Evolutionary conservation across 208 protist species (phyloP).

Genomic region (Wallacemonas rigidus): DNA sequence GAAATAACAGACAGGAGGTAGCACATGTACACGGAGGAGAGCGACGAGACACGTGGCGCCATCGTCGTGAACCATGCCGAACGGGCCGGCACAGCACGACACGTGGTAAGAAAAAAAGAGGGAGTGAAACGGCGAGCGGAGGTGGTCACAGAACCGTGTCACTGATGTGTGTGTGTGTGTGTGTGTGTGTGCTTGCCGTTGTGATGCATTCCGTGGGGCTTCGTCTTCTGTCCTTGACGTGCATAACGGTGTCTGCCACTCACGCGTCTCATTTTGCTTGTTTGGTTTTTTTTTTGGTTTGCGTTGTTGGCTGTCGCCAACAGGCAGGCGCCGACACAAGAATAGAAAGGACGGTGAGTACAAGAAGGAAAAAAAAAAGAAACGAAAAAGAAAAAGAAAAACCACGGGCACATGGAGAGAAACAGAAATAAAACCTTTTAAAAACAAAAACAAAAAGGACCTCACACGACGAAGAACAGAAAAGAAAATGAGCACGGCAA

Average conservation of each 20-base stretch:
- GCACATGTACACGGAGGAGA: no score
- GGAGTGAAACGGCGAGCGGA: no score
- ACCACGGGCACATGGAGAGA: neutral
- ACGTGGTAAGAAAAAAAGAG: no score
- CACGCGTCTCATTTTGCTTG: neutral
- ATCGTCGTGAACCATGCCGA: no score
- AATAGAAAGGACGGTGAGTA: neutral
- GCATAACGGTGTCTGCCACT: neutral
- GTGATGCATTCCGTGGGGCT: no score
- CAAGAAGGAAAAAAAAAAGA: neutral
- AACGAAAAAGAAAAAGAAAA: neutral
- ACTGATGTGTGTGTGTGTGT: no score
- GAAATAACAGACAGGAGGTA: no score
- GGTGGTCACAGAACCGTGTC: no score
- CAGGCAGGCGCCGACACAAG: neutral
- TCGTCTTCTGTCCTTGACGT: no score
- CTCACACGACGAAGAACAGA: neutral
- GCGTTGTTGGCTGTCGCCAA: neutral
- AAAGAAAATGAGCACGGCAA: slow-evolving; percentile 16
- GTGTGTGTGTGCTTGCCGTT: no score
- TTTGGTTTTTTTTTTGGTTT: neutral
- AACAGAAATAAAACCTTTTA: neutral
- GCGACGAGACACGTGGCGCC: no score
- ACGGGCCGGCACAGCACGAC: no score
- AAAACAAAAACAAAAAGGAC: neutral